These are phyloP conservation scores for Lophium mytilinum DNA, from an alignment of 495 filamentous ascomycete genomes.

Conservation along the genomic window DNA sequence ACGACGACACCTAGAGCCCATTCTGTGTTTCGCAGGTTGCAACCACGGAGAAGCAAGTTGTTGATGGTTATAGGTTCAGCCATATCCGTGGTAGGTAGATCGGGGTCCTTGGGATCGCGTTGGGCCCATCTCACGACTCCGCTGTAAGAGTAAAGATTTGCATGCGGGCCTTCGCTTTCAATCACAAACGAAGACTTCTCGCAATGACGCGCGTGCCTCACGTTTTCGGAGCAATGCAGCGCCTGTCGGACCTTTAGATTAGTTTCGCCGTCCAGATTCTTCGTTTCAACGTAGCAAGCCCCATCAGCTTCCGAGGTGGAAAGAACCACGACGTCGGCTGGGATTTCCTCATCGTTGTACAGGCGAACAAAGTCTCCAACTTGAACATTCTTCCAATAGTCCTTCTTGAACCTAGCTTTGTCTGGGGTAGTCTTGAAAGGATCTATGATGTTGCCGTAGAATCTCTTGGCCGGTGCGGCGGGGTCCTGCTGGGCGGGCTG, in stretches of 20 bases:
- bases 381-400: slow-evolving; percentile 90
- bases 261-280: slow-evolving; percentile 95
- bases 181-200: slow-evolving; percentile 79
- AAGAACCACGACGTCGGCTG: slow-evolving; percentile 91
- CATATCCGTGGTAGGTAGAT: slow-evolving; percentile 60
- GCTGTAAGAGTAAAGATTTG: slow-evolving; percentile 90
- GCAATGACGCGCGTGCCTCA: slow-evolving; percentile 88
- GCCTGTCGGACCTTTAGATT: slow-evolving; percentile 95
- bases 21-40: slow-evolving; percentile 89
- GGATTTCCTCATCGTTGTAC: slow-evolving; percentile 93
- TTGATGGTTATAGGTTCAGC: slow-evolving; percentile 90
- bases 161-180: slow-evolving; percentile 84
- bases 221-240: slow-evolving; percentile 69
- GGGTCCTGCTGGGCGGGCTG: neutral
- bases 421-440: slow-evolving; percentile 49
- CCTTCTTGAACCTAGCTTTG: slow-evolving; percentile 76
- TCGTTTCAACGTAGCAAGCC: slow-evolving; percentile 95
- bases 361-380: slow-evolving; percentile 96
- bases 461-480: slow-evolving; percentile 20
- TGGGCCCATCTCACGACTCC: slow-evolving; percentile 84
- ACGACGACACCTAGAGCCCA: slow-evolving; percentile 94
- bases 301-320: slow-evolving; percentile 93
- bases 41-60: slow-evolving; percentile 88
- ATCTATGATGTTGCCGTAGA: slow-evolving; percentile 60
- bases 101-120: slow-evolving; percentile 51